Conservation (phyloP, 768 basidiomycete species). For the Phlebiopsis flavidoalba region DNA sequence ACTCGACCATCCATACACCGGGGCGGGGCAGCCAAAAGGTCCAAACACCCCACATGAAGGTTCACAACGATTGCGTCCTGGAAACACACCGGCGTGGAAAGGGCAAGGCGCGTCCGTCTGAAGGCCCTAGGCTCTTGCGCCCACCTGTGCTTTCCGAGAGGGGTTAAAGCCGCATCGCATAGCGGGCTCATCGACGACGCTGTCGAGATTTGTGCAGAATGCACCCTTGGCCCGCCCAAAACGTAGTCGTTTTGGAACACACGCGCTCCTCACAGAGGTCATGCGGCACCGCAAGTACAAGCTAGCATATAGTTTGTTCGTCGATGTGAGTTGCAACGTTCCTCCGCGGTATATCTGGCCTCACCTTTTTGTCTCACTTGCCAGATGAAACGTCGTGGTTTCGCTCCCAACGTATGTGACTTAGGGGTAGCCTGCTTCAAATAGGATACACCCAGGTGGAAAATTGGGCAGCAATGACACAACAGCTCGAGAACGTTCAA, state of each 20-base stretch:
- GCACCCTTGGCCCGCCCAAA: conserved; percentile 71
- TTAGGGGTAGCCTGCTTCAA: conserved; percentile 62
- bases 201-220: conserved; percentile 57
- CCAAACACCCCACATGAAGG: too few species aligned
- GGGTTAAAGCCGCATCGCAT: conserved; percentile 52
- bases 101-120: too few species aligned
- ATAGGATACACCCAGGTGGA: conserved; percentile 60
- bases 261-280: conserved; percentile 62
- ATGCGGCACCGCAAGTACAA: conserved; percentile 53
- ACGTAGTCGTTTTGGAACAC: conserved; percentile 76
- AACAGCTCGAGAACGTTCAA: conserved; percentile 59
- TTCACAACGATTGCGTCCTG: too few species aligned
- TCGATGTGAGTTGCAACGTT: conserved; percentile 43
- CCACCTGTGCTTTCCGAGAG: conserved; percentile 59
- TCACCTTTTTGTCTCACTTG: not conserved
- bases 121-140: conserved; percentile 27
- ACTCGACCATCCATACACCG: too few species aligned
- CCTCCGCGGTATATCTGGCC: not conserved
- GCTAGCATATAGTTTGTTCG: conserved; percentile 59
- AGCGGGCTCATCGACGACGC: conserved; percentile 57
- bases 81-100: too few species aligned
- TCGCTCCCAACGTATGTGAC: conserved; percentile 64
- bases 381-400: conserved; percentile 84
- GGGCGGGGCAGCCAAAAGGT: too few species aligned
- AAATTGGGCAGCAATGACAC: conserved; percentile 51